Evolutionary conservation across 306 rosid genomes (phyloP).

Genomic region (Casuarina equisetifolia): DNA sequence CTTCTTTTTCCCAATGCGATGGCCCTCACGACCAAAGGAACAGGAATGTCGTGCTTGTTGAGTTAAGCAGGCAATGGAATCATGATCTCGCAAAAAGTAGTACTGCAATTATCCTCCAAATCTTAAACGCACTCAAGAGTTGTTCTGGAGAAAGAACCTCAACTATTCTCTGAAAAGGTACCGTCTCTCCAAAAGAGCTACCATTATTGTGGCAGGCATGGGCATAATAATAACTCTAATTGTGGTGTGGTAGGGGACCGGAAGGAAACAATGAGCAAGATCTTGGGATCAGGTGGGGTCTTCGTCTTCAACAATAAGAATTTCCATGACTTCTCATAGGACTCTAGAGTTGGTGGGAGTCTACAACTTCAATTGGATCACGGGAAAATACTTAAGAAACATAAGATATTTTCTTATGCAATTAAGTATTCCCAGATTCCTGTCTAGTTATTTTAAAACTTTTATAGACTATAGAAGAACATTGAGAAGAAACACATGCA

Average conservation of each 20-base stretch:
- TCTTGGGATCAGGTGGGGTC: conserved; percentile 17
- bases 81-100: conserved; percentile 1
- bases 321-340: conserved; percentile 18
- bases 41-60: not conserved
- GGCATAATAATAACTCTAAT: not conserved
- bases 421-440: no score
- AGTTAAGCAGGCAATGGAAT: not conserved
- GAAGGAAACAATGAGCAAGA: conserved; percentile 5
- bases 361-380: not conserved
- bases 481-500: no score
- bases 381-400: no score
- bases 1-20: no score
- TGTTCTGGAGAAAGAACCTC: not conserved
- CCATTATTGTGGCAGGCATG: not conserved
- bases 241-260: conserved; percentile 23
- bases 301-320: not conserved
- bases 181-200: not conserved
- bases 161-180: not conserved
- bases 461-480: no score
- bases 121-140: conserved; percentile 12
- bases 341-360: conserved; percentile 6
- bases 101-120: conserved; percentile 17
- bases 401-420: no score
- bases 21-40: no score
- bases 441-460: no score